phyloP scores from a whole-genome alignment of 1,139 yeast genomes.

The Sugiyamaella sp. region DNA sequence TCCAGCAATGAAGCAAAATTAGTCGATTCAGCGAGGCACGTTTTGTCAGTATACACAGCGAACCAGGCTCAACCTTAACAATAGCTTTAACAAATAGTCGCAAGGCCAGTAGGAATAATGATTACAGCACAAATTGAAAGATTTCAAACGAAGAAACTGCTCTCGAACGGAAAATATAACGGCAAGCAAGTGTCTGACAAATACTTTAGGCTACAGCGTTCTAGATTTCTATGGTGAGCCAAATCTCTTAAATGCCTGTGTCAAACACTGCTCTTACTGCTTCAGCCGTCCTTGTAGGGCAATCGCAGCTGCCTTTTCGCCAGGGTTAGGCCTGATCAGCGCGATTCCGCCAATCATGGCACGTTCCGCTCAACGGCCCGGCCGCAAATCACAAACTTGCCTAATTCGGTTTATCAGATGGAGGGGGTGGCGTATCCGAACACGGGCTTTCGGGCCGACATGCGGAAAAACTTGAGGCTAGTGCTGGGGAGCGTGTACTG shows the following conservation, averaged over 20 bases:
- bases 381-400: slow-evolving; percentile 1
- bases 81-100: too few species aligned
- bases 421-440: background rate
- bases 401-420: slow-evolving; percentile 16
- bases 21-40: too few species aligned
- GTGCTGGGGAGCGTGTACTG: too few species aligned
- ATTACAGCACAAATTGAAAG: too few species aligned
- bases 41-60: too few species aligned
- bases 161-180: background rate
- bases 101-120: too few species aligned
- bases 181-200: background rate
- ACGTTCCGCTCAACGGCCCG: slow-evolving; percentile 14
- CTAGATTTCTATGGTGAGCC: background rate
- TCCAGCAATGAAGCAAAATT: too few species aligned
- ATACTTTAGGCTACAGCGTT: background rate
- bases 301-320: background rate
- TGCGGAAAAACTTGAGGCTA: background rate
- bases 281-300: slow-evolving; percentile 1
- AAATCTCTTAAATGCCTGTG: background rate
- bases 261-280: background rate
- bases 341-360: background rate
- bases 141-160: too few species aligned
- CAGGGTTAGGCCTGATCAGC: slow-evolving; percentile 5
- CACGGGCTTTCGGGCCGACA: background rate
- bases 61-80: too few species aligned